Conservation (phyloP, 2,329 filamentous ascomycete genomes). For the Exophiala sp. region DNA sequence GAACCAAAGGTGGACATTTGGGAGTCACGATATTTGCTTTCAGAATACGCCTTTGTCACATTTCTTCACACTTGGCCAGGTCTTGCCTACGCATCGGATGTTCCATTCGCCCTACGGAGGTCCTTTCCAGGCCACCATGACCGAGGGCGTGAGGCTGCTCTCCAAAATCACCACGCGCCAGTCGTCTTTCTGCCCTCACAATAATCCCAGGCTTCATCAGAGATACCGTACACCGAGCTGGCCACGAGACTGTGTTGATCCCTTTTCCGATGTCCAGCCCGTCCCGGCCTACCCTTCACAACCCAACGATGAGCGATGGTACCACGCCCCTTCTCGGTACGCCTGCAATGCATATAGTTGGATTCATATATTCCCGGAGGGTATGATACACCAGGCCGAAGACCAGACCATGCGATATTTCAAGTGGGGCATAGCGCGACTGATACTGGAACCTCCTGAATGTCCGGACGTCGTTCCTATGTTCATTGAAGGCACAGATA, state of each 20-base stretch:
- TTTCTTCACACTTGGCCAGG: constrained; percentile 87
- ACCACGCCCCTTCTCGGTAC: constrained; percentile 67
- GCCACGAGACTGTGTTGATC: constrained; percentile 46
- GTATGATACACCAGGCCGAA: constrained; percentile 73
- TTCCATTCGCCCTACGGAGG: constrained; percentile 75
- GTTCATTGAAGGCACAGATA: constrained; percentile 85
- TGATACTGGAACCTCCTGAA: constrained; percentile 84
- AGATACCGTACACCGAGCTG: constrained; percentile 44
- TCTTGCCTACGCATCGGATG: constrained; percentile 78
- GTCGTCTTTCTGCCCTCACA: constrained; percentile 19
- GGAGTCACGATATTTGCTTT: constrained; percentile 93
- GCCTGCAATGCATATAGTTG: constrained; percentile 66
- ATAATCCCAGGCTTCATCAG: constrained; percentile 16
- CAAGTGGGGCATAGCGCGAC: constrained; percentile 90
- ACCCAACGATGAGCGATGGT: constrained; percentile 60
- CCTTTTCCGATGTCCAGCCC: constrained; percentile 43
- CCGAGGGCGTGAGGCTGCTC: constrained; percentile 76
- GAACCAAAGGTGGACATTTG: constrained; percentile 82
- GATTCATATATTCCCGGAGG: constrained; percentile 96
- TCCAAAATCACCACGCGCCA: constrained; percentile 50
- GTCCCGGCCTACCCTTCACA: constrained; percentile 37
- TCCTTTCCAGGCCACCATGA: constrained; percentile 81
- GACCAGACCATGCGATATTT: constrained; percentile 83
- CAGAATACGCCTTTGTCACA: constrained; percentile 61
- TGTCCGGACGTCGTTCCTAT: constrained; percentile 86